phyloP scores from a whole-genome alignment of 768 basidiomycete genomes.

The Phanerochaete sordida region DNA sequence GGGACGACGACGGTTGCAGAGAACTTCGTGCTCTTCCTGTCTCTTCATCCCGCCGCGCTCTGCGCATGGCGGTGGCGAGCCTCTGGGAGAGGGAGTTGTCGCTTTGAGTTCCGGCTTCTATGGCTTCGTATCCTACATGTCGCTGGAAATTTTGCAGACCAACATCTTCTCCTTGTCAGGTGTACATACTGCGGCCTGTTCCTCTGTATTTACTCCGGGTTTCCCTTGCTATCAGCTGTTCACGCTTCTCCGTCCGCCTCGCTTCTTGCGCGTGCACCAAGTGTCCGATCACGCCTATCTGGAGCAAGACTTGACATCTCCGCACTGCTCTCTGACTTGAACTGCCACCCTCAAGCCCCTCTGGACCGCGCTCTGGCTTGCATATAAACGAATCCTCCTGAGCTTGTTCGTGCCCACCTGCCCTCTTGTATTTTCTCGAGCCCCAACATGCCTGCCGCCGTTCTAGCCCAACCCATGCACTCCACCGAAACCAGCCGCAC shows the following conservation, averaged over 20 bases:
- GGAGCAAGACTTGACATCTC: neutral
- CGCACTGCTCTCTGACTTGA: neutral
- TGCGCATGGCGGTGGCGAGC: constrained; percentile 34
- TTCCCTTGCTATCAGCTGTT: neutral
- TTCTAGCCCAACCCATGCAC: neutral
- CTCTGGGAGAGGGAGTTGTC: constrained; percentile 62
- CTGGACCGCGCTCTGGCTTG: neutral
- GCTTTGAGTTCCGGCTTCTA: constrained; percentile 78
- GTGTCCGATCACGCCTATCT: neutral
- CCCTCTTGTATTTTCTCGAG: no score
- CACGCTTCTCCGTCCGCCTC: neutral
- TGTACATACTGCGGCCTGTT: neutral
- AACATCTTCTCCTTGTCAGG: constrained; percentile 37
- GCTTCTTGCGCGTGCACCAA: neutral
- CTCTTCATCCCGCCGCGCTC: constrained; percentile 56
- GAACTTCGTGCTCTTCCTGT: constrained; percentile 49
- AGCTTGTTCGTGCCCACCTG: neutral
- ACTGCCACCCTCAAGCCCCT: neutral
- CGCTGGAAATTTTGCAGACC: constrained; percentile 81
- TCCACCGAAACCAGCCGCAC: no score
- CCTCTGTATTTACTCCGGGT: constrained; percentile 3
- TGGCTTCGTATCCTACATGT: constrained; percentile 40
- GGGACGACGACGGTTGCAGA: constrained; percentile 77
- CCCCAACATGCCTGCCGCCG: neutral
- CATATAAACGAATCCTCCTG: neutral